Percentiles rank a stretch among this genome's conserved stretches.
These are phyloP conservation scores for Sordariomycetes sp. DNA, from an alignment of 2,329 filamentous ascomycete genomes.

Conservation along the genomic window DNA sequence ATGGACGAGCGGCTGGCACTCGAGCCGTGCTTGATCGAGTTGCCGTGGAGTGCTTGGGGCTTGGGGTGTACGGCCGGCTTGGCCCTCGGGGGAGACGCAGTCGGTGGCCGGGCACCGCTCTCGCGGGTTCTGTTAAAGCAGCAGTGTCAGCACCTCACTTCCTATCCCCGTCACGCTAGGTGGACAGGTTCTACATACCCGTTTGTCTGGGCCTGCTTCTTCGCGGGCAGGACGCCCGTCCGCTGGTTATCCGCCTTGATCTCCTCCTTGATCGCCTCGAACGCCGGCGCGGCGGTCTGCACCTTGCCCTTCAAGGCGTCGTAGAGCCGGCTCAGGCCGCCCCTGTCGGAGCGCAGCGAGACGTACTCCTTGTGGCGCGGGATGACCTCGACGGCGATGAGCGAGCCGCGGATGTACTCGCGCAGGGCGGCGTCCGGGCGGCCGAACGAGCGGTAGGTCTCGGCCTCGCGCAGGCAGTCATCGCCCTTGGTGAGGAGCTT, in stretches of 20 bases:
- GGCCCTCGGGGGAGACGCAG: conserved; percentile 17
- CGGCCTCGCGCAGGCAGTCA: conserved; percentile 45
- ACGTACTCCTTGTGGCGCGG: conserved; percentile 67
- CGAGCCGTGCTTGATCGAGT: conserved; percentile 19
- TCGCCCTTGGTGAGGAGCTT: conserved; percentile 44
- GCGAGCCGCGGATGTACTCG: conserved; percentile 74
- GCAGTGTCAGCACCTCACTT: background rate
- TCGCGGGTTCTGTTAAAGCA: background rate
- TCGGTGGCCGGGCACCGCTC: background rate
- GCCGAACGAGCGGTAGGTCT: conserved; percentile 50
- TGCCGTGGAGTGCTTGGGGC: conserved; percentile 55
- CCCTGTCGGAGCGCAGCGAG: conserved; percentile 44
- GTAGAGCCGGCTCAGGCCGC: conserved; percentile 36
- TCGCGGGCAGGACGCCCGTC: conserved; percentile 43
- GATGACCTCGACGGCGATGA: conserved; percentile 67
- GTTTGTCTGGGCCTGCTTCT: background rate
- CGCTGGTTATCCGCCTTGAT: conserved; percentile 55
- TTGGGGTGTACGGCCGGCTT: conserved; percentile 53
- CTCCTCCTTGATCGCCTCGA: conserved; percentile 45
- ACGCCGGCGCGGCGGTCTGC: conserved; percentile 32
- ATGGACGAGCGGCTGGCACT: background rate
- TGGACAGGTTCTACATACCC: background rate
- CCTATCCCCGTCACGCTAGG: background rate
- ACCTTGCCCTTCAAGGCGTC: conserved; percentile 38
- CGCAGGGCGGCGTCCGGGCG: conserved; percentile 66